Evolutionary conservation across 345 rosid species (phyloP).

Genomic region (Salix suchowensis): DNA sequence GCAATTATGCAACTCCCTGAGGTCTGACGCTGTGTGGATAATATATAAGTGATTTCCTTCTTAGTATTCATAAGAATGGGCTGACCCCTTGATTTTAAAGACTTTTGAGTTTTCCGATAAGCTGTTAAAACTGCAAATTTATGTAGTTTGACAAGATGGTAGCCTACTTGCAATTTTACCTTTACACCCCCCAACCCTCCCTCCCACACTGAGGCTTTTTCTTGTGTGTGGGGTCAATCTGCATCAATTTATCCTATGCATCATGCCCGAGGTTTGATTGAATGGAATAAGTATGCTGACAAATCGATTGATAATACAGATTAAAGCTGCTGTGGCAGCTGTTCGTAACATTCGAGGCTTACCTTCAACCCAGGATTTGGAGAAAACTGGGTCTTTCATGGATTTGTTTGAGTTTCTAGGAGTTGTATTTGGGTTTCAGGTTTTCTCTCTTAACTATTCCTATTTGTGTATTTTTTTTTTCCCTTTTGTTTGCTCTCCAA

Average conservation of each 20-base stretch:
- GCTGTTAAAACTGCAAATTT: neutral
- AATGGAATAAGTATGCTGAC: slow-evolving; percentile 17
- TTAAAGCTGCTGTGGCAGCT: slow-evolving; percentile 72
- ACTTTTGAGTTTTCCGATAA: neutral
- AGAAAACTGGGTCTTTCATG: slow-evolving; percentile 39
- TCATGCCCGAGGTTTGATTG: neutral
- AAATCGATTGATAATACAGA: slow-evolving; percentile 42
- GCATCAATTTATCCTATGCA: slow-evolving; percentile 7
- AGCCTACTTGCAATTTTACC: neutral
- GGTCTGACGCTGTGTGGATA: slow-evolving; percentile 42
- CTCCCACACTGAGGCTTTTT: neutral
- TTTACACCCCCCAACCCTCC: neutral
- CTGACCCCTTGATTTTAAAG: neutral
- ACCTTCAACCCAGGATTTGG: slow-evolving; percentile 51
- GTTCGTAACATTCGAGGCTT: slow-evolving; percentile 57
- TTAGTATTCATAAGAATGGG: slow-evolving; percentile 4
- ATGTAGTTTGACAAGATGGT: slow-evolving; percentile 5
- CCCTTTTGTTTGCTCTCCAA: neutral
- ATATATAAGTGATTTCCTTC: slow-evolving; percentile 10
- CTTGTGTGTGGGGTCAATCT: neutral
- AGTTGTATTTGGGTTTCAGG: slow-evolving; percentile 86
- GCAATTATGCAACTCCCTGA: slow-evolving; percentile 79
- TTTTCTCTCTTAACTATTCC: slow-evolving; percentile 20
- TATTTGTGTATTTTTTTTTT: neutral
- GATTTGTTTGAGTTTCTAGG: slow-evolving; percentile 84